Evolutionary conservation across 495 filamentous ascomycete genomes (phyloP), one percentile per base, ranked within the genome.

Genomic region (Apodospora peruviana): DNA sequence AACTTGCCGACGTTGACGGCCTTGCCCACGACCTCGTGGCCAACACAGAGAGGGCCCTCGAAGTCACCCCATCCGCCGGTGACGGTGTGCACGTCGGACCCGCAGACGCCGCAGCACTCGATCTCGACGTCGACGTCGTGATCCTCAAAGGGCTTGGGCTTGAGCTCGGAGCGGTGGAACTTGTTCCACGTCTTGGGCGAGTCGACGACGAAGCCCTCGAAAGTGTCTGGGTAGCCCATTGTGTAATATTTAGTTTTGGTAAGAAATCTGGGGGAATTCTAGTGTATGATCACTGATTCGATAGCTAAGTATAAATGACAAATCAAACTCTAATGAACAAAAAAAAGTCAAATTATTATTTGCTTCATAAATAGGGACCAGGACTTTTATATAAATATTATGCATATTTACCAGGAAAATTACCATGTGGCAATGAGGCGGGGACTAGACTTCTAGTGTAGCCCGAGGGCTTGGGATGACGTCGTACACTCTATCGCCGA

Each of bases 201-300:
- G 50, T 60, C 57, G 35, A 65, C 57, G 39, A 19, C 21, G 69
- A 87, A 90, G 44, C 87, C 87, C 54, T 83, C 74, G 41, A 88
- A 86, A 53, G 81, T 81, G 36, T 90, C 84, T 58, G 86, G 87
- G 64, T 90, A 90, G 51, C 74, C 73, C 86, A 88, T 87, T n/a
- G 65, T 62, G 42, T n/a, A n/a, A n/a, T n/a, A n/a, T 46, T 24
- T 40, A 18, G 19, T 40, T 12, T 9, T 40, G n/a, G 12, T 17
- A 9, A 17, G 17, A 10, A 3, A 40, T 12, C 19, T 40, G 12
- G 19, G 3, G 24, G 40, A 14, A 43, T 11, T 23, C 5, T 3
- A 22, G 1, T 25, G 12, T 23, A 4, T 25, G 19, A 3, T 43
- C 2, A 17, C 3, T 19, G n/a, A 22, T 40, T 40, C 37, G 16